These are phyloP conservation scores for Calonectria pteridis DNA, from an alignment of 2,329 filamentous ascomycete genomes.

Conservation along the genomic window DNA sequence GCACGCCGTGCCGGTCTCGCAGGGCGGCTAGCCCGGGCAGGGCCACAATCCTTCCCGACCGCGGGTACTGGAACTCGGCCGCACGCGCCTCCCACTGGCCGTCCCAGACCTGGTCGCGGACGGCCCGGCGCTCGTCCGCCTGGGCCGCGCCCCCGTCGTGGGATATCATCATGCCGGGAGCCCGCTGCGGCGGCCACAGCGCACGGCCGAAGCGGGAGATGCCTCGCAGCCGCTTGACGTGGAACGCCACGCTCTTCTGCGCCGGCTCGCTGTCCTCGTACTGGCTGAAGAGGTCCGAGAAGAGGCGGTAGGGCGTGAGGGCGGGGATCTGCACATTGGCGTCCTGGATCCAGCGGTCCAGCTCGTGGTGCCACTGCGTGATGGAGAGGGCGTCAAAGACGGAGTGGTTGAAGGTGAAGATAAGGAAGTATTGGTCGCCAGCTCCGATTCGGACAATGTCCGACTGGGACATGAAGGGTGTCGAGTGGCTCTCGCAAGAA, in stretches of 20 bases:
- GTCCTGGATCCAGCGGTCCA: slow-evolving; percentile 47
- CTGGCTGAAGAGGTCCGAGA: slow-evolving; percentile 48
- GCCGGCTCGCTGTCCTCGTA: slow-evolving; percentile 48
- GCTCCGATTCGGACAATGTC: slow-evolving; percentile 39
- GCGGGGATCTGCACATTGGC: slow-evolving; percentile 29
- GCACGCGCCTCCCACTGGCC: slow-evolving; percentile 44
- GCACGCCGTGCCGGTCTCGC: slow-evolving; percentile 34
- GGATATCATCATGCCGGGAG: slow-evolving; percentile 51
- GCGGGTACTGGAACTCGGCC: slow-evolving; percentile 46
- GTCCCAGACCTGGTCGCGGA: slow-evolving; percentile 46
- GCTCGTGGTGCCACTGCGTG: slow-evolving; percentile 49
- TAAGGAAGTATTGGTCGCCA: slow-evolving; percentile 37
- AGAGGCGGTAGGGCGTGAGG: slow-evolving; percentile 47
- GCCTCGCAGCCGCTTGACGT: slow-evolving; percentile 49
- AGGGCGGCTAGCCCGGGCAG: slow-evolving; percentile 43
- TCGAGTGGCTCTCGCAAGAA: slow-evolving; percentile 29
- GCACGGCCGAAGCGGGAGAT: slow-evolving; percentile 49
- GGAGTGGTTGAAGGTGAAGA: slow-evolving; percentile 51
- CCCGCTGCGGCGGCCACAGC: slow-evolving; percentile 49
- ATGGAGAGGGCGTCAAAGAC: slow-evolving; percentile 51
- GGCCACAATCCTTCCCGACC: slow-evolving; percentile 46
- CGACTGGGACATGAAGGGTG: slow-evolving; percentile 48
- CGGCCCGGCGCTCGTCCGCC: slow-evolving; percentile 32
- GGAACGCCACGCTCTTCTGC: slow-evolving; percentile 44
- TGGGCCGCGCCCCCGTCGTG: slow-evolving; percentile 41